Percentiles rank a stretch among this genome's conserved stretches.
Conservation (phyloP, 805 yeast species). For the Komagataella pseudopastoris region DNA sequence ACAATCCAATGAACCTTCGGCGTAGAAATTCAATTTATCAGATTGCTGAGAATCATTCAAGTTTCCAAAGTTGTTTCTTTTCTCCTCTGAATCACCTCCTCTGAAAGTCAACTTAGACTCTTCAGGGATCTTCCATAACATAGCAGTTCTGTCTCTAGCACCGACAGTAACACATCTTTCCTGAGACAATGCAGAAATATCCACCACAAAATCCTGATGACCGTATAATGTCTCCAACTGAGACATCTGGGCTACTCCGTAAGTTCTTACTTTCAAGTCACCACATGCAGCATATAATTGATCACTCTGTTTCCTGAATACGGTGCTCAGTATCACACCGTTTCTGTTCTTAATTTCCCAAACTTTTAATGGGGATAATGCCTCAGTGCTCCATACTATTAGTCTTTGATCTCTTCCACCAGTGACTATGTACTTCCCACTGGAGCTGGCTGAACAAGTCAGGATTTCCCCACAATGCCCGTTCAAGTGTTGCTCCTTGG, state of each 20-base stretch:
- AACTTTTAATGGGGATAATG: slow-evolving; percentile 60
- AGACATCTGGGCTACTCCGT: slow-evolving; percentile 71
- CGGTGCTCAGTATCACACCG: slow-evolving; percentile 58
- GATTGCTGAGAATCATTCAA: slow-evolving; percentile 11
- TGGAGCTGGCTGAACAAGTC: slow-evolving; percentile 73
- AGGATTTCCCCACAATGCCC: slow-evolving; percentile 72
- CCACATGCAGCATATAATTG: slow-evolving; percentile 88
- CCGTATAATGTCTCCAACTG: slow-evolving; percentile 89
- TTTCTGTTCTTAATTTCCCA: slow-evolving; percentile 62
- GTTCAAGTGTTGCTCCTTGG: slow-evolving; percentile 37
- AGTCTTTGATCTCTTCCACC: slow-evolving; percentile 81
- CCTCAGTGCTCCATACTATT: slow-evolving; percentile 77
- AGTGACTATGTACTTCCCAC: slow-evolving; percentile 80
- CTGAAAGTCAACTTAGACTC: slow-evolving; percentile 89
- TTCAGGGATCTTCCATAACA: slow-evolving; percentile 94
- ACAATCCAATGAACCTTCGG: slow-evolving; percentile 85
- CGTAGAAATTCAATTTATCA: slow-evolving; percentile 20
- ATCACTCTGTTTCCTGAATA: slow-evolving; percentile 70
- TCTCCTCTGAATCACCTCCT: slow-evolving; percentile 61
- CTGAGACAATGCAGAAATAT: slow-evolving; percentile 64
- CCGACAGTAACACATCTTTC: slow-evolving; percentile 97
- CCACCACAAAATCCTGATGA: slow-evolving; percentile 84
- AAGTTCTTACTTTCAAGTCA: slow-evolving; percentile 82
- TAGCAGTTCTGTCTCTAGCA: slow-evolving; percentile 85
- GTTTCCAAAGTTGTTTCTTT: slow-evolving; percentile 17